Conservation (phyloP, 108 stramenopile genomes). For the Schizochytrium sp. region DNA sequence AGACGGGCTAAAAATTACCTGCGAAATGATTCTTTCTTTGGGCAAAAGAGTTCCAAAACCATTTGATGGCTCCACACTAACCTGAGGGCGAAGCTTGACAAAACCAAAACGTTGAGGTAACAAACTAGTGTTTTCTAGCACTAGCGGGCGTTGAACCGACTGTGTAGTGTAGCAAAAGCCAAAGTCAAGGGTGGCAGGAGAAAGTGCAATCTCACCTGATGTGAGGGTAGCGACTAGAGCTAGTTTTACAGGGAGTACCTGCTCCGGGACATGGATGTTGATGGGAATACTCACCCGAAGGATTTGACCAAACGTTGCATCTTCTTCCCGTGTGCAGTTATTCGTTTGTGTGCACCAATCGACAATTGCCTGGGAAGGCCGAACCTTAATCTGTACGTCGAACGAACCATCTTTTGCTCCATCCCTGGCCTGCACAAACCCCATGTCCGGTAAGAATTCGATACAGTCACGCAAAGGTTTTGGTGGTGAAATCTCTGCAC, state of each 20-base stretch:
- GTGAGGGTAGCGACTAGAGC: constrained; percentile 65
- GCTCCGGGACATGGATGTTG: constrained; percentile 70
- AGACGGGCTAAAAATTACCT: constrained; percentile 67
- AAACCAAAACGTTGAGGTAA: constrained; percentile 77
- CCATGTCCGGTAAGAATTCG: constrained; percentile 74
- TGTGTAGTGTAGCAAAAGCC: constrained; percentile 72
- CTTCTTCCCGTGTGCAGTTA: neutral
- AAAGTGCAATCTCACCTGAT: neutral
- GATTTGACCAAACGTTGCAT: constrained; percentile 61
- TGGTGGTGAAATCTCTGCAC: constrained; percentile 64
- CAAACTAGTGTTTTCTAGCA: constrained; percentile 63
- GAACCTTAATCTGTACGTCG: constrained; percentile 70
- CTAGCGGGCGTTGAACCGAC: constrained; percentile 37
- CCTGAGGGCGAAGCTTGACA: constrained; percentile 67
- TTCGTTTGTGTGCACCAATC: constrained; percentile 24
- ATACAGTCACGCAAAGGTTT: constrained; percentile 63
- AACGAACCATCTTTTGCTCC: constrained; percentile 63
- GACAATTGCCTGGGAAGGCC: constrained; percentile 35
- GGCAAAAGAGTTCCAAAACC: constrained; percentile 75
- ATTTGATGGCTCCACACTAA: constrained; percentile 72
- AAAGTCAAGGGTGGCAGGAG: constrained; percentile 64
- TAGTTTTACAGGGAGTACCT: constrained; percentile 70
- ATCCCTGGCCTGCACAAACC: constrained; percentile 69
- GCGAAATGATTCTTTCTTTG: constrained; percentile 58
- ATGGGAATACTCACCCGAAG: constrained; percentile 65